Percentiles rank a stretch among this genome's conserved stretches.
Conservation (phyloP, 1,284 basidiomycete species). For the Tetrapyrgos nigripes region DNA sequence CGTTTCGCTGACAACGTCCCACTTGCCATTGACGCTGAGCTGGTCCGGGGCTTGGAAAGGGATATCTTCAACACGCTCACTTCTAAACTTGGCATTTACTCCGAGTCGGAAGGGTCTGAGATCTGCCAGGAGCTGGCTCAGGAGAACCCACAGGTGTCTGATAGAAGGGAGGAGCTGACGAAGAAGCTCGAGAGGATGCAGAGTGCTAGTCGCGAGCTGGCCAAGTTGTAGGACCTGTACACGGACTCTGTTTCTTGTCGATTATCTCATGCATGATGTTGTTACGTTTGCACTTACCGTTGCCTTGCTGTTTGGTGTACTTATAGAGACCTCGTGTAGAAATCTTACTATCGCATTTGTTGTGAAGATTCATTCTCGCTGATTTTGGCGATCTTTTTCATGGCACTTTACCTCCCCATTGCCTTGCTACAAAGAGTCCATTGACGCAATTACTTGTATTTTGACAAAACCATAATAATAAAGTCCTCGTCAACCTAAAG, state of each 20-base stretch:
- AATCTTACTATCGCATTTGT: too few species aligned
- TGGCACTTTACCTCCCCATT: too few species aligned
- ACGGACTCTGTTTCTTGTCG: too few species aligned
- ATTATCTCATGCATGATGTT: too few species aligned
- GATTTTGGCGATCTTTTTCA: too few species aligned
- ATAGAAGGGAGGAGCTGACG: slow-evolving; percentile 52
- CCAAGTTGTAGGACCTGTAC: slow-evolving; percentile 3
- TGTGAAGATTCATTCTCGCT: too few species aligned
- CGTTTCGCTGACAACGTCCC: slow-evolving; percentile 71
- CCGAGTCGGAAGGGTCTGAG: slow-evolving; percentile 47
- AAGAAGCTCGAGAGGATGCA: slow-evolving; percentile 61
- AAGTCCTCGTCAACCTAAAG: slow-evolving; percentile 39
- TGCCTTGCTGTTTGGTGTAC: too few species aligned
- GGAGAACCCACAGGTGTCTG: slow-evolving; percentile 55
- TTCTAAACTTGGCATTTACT: slow-evolving; percentile 49
- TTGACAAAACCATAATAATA: too few species aligned
- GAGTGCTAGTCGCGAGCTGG: slow-evolving; percentile 55
- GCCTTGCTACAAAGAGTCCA: too few species aligned
- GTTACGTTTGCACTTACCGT: too few species aligned
- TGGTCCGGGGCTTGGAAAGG: slow-evolving; percentile 57
- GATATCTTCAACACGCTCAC: slow-evolving; percentile 46
- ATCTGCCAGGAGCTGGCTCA: slow-evolving; percentile 61
- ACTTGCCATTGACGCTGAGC: slow-evolving; percentile 65
- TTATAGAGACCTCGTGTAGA: too few species aligned
- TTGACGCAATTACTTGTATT: slow-evolving; percentile 7